phyloP scores from a whole-genome alignment of 2,329 filamentous ascomycete species.

The Ascocoryne sarcoides region DNA sequence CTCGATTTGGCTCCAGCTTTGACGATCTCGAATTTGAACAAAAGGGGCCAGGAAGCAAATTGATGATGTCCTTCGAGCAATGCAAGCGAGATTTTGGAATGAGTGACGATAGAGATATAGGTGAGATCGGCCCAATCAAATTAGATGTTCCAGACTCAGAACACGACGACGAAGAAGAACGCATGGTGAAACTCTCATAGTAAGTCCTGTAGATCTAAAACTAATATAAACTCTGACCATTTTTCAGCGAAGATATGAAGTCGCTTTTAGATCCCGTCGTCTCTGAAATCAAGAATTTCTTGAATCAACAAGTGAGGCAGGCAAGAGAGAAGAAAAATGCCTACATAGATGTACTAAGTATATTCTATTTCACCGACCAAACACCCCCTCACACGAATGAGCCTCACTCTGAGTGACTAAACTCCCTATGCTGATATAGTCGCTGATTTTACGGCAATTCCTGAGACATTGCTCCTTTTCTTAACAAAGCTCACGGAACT shows the following conservation, averaged over 20 bases:
- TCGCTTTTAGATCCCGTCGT: slow-evolving; percentile 21
- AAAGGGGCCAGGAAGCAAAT: slow-evolving; percentile 9
- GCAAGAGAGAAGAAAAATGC: slow-evolving; percentile 5
- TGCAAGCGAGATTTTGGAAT: slow-evolving; percentile 7
- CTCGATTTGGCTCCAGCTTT: slow-evolving; percentile 8
- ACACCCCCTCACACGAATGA: slow-evolving; percentile 5
- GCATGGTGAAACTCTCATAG: slow-evolving; percentile 13
- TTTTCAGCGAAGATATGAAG: slow-evolving; percentile 16
- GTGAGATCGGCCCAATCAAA: slow-evolving; percentile 11
- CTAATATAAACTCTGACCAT: not conserved
- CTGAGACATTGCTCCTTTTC: slow-evolving; percentile 1
- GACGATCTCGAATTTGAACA: slow-evolving; percentile 1
- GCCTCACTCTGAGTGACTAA: not conserved
- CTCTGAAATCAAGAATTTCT: slow-evolving; percentile 11
- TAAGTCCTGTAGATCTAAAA: slow-evolving; percentile 3
- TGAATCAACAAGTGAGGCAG: slow-evolving; percentile 14
- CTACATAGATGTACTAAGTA: slow-evolving; percentile 12
- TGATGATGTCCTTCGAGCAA: slow-evolving; percentile 10
- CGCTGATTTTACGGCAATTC: slow-evolving; percentile 2
- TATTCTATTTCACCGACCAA: not conserved
- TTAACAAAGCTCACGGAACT: slow-evolving; percentile 2
- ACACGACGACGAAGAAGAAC: slow-evolving; percentile 12
- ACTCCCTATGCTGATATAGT: slow-evolving; percentile 1
- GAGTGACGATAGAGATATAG: slow-evolving; percentile 6
- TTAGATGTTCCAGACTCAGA: slow-evolving; percentile 13